Evolutionary conservation across 2,329 filamentous ascomycete genomes (phyloP), one percentile per base, ranked within the genome.

Genomic region (Didymella sp.): DNA sequence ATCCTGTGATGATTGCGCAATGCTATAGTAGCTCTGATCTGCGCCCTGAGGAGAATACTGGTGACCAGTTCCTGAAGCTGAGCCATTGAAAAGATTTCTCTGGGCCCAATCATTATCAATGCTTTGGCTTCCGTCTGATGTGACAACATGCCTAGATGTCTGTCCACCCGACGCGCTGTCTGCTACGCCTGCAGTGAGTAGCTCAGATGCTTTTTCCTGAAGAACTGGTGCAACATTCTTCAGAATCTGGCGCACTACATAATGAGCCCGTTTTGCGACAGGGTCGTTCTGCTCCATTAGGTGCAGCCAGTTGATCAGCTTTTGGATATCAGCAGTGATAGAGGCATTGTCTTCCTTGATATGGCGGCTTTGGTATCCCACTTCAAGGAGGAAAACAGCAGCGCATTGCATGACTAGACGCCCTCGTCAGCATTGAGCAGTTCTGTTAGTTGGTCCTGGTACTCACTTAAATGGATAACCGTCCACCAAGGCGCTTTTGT

Each of bases 401-500:
- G 71, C 61, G 6, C 75, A 72, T 59, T 79, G 77, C 67, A 78
- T 74, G 6, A 78, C 67, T 67, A n/a, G 13, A 9, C 12, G 11
- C 2, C 2, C 22, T 30, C 17, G 33, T 52, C 7, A 52, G 50
- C 30, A 8, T 13, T 11, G 2, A 24, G 13, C 4, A 25, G 7
- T 2, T 9, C 4, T 13, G 19, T 27, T 4, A 4, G 8, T 27
- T 4, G 12, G 1, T 19, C 15, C 13, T 1, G 9, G 42, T 13
- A 61, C 64, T 57, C 54, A 70, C 67, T 59, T 12, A 73, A 68
- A 50, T 78, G 76, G 13, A 78, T 57, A 1, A 76, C 48, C n/a
- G 68, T 74, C 76, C 76, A 79, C 77, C 77, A 79, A 4, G 77
- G 77, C 5, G 64, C 69, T 7, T 62, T 66, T 17, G 58, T 43